Evolutionary conservation across 192 early-diverging fungal genomes (phyloP).

Genomic region (Mortierella alpina): DNA sequence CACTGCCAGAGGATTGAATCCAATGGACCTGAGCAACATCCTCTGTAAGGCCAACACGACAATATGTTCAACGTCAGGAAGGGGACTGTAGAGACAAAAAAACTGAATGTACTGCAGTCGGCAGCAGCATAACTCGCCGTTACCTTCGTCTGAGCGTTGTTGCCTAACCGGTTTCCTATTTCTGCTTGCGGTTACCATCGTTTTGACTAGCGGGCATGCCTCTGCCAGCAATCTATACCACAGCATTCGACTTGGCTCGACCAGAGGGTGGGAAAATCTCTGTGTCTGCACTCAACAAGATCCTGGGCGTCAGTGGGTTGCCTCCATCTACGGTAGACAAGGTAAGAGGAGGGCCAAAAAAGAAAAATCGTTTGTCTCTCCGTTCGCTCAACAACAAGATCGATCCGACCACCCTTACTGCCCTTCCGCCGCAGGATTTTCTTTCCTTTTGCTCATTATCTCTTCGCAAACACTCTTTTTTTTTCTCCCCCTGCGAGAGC

Average conservation of each 20-base stretch:
- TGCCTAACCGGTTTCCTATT: not conserved
- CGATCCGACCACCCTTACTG: too few relatives aligned
- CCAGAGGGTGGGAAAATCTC: constrained; percentile 58
- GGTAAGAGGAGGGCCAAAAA: constrained; percentile 40
- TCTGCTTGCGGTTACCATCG: not conserved
- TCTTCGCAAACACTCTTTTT: too few relatives aligned
- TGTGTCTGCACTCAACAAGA: constrained; percentile 56
- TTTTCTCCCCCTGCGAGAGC: too few relatives aligned
- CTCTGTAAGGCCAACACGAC: constrained; percentile 28
- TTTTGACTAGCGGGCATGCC: constrained; percentile 45
- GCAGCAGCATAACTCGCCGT: too few relatives aligned
- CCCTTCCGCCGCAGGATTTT: too few relatives aligned
- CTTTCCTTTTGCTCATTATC: too few relatives aligned
- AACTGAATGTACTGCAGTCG: too few relatives aligned
- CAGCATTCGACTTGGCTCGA: constrained; percentile 57
- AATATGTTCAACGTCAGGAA: not conserved
- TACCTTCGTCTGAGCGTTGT: too few relatives aligned
- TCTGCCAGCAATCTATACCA: constrained; percentile 60
- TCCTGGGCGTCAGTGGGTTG: constrained; percentile 53
- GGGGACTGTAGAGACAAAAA: too few relatives aligned
- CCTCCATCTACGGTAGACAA: constrained; percentile 58
- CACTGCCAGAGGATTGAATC: constrained; percentile 33
- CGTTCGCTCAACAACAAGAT: too few relatives aligned
- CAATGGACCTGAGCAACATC: constrained; percentile 38
- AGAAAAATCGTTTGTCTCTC: constrained; percentile 3